Evolutionary conservation across 768 basidiomycete species (phyloP).

Genomic region (Imleria badia): DNA sequence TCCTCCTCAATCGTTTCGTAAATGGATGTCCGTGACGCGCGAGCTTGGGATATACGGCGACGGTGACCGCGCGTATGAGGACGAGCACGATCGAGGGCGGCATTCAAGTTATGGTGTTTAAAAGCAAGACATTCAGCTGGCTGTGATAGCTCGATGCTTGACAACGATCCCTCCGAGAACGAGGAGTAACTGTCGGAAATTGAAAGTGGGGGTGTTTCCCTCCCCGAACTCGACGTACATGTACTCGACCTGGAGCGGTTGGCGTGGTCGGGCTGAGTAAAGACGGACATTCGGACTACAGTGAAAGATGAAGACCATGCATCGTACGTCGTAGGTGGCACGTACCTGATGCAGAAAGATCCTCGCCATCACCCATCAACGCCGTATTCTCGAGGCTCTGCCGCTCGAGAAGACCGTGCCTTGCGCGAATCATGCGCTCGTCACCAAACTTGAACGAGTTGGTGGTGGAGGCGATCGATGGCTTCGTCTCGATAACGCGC

Average conservation of each 20-base stretch:
- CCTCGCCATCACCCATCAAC: conserved; percentile 67
- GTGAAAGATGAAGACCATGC: conserved; percentile 1
- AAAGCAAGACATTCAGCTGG: conserved; percentile 55
- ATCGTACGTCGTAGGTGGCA: background rate
- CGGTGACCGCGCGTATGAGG: conserved; percentile 57
- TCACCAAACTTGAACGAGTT: conserved; percentile 60
- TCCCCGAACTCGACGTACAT: conserved; percentile 64
- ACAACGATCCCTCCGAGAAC: conserved; percentile 69
- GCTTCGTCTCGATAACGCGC: conserved; percentile 52
- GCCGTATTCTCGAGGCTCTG: conserved; percentile 68
- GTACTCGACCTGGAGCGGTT: conserved; percentile 66
- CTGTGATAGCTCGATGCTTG: conserved; percentile 70
- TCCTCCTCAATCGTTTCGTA: conserved; percentile 86
- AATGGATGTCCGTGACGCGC: conserved; percentile 62
- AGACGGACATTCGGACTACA: conserved; percentile 53
- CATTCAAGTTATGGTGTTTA: conserved; percentile 50
- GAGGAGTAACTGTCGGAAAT: conserved; percentile 65
- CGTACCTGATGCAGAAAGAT: conserved; percentile 51
- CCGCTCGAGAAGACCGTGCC: conserved; percentile 58
- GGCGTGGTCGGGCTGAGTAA: conserved; percentile 55
- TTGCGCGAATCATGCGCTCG: conserved; percentile 66
- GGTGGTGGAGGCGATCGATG: conserved; percentile 64
- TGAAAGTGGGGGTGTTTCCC: conserved; percentile 70
- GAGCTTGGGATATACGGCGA: conserved; percentile 64
- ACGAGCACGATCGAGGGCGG: conserved; percentile 38